These are phyloP conservation scores for Pelargonium citronellum DNA, from an alignment of 441 rosid species.

Conservation along the genomic window DNA sequence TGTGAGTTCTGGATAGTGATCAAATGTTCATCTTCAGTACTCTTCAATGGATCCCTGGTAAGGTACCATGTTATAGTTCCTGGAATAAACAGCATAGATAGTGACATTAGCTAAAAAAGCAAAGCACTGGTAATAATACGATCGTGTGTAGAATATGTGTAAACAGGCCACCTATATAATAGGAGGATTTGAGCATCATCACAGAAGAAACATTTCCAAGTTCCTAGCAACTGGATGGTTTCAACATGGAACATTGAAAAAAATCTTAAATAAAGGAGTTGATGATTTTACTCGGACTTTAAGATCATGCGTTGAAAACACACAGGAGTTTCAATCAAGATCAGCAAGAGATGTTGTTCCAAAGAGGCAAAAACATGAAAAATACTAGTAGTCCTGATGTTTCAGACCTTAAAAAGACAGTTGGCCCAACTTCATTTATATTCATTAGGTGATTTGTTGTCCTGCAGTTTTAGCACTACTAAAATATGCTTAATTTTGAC, in stretches of 20 bases:
- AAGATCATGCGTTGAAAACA: background rate
- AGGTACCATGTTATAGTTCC: conserved; percentile 65
- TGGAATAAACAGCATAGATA: conserved; percentile 15
- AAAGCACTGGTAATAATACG: too few species aligned
- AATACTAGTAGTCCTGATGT: background rate
- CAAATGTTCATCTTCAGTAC: conserved; percentile 53
- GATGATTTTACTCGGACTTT: too few species aligned
- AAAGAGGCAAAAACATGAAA: background rate
- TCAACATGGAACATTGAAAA: background rate
- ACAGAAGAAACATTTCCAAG: background rate
- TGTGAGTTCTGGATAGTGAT: conserved; percentile 40
- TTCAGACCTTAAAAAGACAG: background rate
- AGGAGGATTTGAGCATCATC: background rate
- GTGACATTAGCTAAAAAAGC: too few species aligned
- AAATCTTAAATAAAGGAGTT: too few species aligned
- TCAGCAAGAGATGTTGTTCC: too few species aligned
- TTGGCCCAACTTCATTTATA: too few species aligned
- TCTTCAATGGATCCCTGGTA: conserved; percentile 47
- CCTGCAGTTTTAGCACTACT: too few species aligned
- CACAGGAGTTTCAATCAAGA: too few species aligned
- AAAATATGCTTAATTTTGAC: background rate
- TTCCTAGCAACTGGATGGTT: background rate
- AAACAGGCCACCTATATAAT: background rate
- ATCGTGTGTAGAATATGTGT: too few species aligned
- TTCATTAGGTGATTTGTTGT: too few species aligned